Conservation (phyloP, 495 filamentous ascomycete genomes). For the Cercophora scortea region DNA sequence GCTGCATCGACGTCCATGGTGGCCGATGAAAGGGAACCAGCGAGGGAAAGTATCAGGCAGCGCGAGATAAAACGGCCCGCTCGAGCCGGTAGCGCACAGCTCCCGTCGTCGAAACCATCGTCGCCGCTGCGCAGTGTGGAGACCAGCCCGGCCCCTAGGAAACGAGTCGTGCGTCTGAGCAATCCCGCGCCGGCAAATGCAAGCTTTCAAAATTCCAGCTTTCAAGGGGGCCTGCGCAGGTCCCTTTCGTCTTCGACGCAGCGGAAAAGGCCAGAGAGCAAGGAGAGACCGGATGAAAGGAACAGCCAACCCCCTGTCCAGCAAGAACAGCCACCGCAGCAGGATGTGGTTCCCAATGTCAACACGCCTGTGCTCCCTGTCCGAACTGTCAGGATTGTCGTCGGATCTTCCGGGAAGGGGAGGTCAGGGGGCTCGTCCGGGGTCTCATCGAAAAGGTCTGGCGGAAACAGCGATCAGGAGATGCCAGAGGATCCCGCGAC, state of each 20-base stretch:
- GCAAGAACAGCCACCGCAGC: constrained; percentile 15
- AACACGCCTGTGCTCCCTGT: constrained; percentile 60
- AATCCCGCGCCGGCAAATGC: constrained; percentile 23
- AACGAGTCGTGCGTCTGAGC: constrained; percentile 54
- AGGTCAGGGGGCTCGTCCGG: constrained; percentile 34
- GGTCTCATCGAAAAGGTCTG: constrained; percentile 25
- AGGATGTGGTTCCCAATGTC: constrained; percentile 32
- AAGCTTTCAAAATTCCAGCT: constrained; percentile 13
- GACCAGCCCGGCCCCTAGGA: constrained; percentile 31
- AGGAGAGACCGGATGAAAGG: constrained; percentile 25
- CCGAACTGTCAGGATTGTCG: constrained; percentile 55
- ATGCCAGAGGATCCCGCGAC: constrained; percentile 34
- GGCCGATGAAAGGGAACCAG: constrained; percentile 12
- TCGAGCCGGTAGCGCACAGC: constrained; percentile 31
- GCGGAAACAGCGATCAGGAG: constrained; percentile 27
- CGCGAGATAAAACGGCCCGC: constrained; percentile 28
- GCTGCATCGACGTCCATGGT: constrained; percentile 20
- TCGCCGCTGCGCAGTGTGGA: constrained; percentile 31
- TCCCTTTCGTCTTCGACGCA: constrained; percentile 29
- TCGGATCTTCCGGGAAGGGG: constrained; percentile 34
- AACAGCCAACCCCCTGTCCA: constrained; percentile 10
- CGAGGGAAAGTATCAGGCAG: constrained; percentile 5
- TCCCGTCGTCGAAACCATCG: constrained; percentile 22
- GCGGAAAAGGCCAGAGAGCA: constrained; percentile 27
- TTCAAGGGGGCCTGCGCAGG: constrained; percentile 25